Evolutionary conservation across 352 stramenopile genomes (phyloP).

Genomic region (Saprolegnia parasitica): DNA sequence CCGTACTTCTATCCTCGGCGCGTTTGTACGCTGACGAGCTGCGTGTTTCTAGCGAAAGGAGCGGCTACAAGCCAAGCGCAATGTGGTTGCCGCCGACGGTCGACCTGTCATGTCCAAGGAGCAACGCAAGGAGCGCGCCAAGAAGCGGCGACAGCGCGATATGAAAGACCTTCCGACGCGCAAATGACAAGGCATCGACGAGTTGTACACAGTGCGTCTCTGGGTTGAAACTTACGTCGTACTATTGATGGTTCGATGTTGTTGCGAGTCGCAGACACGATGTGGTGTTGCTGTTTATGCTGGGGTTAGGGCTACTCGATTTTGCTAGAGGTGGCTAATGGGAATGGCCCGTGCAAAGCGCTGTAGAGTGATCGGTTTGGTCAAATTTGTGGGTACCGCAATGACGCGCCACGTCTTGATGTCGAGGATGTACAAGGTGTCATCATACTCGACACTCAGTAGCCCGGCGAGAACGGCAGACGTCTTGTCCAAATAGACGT

Average conservation of each 20-base stretch:
- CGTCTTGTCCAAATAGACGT: slow-evolving; percentile 3
- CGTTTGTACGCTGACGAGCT: too few relatives aligned
- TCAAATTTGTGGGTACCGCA: neutral
- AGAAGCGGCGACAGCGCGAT: slow-evolving; percentile 53
- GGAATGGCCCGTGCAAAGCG: neutral
- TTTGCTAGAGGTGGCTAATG: neutral
- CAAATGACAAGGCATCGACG: too few relatives aligned
- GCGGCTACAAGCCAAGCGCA: slow-evolving; percentile 39
- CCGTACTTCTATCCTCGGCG: too few relatives aligned
- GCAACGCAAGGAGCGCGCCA: slow-evolving; percentile 54
- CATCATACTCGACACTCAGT: neutral
- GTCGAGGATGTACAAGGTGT: slow-evolving; percentile 13
- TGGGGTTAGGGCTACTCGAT: neutral
- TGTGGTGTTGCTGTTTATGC: neutral
- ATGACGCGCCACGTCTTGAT: slow-evolving; percentile 10
- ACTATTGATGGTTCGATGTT: neutral
- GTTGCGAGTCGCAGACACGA: neutral
- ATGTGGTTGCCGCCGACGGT: slow-evolving; percentile 49
- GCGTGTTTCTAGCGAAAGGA: slow-evolving; percentile 31
- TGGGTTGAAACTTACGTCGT: neutral
- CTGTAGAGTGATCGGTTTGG: neutral
- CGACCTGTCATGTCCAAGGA: slow-evolving; percentile 65
- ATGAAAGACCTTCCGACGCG: slow-evolving; percentile 64
- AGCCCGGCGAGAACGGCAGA: neutral
- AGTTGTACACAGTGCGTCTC: neutral